phyloP scores from a whole-genome alignment of 2,329 filamentous ascomycete genomes.

The Colletotrichum lupini region DNA sequence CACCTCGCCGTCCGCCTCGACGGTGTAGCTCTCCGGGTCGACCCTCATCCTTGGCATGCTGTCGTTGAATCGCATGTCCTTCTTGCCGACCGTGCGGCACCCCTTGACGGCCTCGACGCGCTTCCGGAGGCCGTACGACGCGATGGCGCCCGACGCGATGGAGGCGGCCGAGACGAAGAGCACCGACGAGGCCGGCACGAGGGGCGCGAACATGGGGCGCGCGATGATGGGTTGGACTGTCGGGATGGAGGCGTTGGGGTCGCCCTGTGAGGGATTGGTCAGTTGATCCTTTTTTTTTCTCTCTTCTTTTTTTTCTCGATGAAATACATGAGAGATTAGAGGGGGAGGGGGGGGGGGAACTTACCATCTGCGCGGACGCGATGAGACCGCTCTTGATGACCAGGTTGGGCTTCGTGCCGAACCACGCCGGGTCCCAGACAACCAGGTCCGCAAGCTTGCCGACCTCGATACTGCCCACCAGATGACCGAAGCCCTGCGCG shows the following conservation, averaged over 20 bases:
- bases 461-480: slow-evolving; percentile 87
- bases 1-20: slow-evolving; percentile 83
- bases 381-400: slow-evolving; percentile 93
- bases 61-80: slow-evolving; percentile 92
- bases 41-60: slow-evolving; percentile 87
- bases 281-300: background rate
- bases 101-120: slow-evolving; percentile 82
- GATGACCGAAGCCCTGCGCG: slow-evolving; percentile 88
- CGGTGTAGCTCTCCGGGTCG: slow-evolving; percentile 89
- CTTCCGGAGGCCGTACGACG: slow-evolving; percentile 81
- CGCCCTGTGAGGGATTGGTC: slow-evolving; percentile 62
- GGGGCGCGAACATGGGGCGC: slow-evolving; percentile 85
- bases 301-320: background rate
- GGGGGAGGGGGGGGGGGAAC: slow-evolving; percentile 36
- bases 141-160: slow-evolving; percentile 73
- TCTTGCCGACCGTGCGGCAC: slow-evolving; percentile 81
- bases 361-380: slow-evolving; percentile 84
- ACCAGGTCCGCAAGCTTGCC: slow-evolving; percentile 93
- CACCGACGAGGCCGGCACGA: slow-evolving; percentile 78
- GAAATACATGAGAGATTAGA: background rate
- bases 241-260: slow-evolving; percentile 86
- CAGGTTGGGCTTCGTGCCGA: slow-evolving; percentile 85
- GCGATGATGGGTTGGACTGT: slow-evolving; percentile 87
- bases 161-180: slow-evolving; percentile 85
- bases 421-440: slow-evolving; percentile 85